Percentiles rank a stretch among this genome's conserved stretches.
Conservation (phyloP, 768 basidiomycete genomes). For the Serendipita sp. region DNA sequence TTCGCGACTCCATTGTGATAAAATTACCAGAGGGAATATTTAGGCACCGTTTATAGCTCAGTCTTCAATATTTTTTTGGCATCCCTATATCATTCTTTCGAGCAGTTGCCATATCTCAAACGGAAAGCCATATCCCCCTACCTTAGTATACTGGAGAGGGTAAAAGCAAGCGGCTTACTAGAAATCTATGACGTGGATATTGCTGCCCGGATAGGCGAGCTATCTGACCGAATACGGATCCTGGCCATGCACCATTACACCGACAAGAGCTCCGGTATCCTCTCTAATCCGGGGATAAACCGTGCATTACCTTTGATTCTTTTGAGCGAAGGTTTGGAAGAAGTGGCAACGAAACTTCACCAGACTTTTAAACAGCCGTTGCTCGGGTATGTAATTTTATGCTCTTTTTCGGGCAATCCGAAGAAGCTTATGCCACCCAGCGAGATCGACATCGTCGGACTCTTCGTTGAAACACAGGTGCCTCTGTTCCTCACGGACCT, state of each 20-base stretch:
- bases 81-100: slow-evolving; percentile 68
- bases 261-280: slow-evolving; percentile 43
- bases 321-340: slow-evolving; percentile 83
- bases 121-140: slow-evolving; percentile 48
- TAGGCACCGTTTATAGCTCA: slow-evolving; percentile 47
- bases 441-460: slow-evolving; percentile 55
- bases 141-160: slow-evolving; percentile 49
- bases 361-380: slow-evolving; percentile 76
- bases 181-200: slow-evolving; percentile 61
- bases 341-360: slow-evolving; percentile 62
- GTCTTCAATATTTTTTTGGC: slow-evolving; percentile 81
- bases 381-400: slow-evolving; percentile 39
- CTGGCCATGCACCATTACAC: slow-evolving; percentile 48
- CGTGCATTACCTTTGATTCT: slow-evolving; percentile 63
- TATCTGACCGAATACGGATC: slow-evolving; percentile 45
- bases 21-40: slow-evolving; percentile 39
- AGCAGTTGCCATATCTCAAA: slow-evolving; percentile 57
- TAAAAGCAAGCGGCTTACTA: slow-evolving; percentile 54
- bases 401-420: not conserved
- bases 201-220: slow-evolving; percentile 43
- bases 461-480: slow-evolving; percentile 50
- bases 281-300: slow-evolving; percentile 58
- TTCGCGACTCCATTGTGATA: slow-evolving; percentile 1
- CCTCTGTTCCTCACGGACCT: slow-evolving; percentile 53
- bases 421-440: slow-evolving; percentile 20